Evolutionary conservation across 2,329 filamentous ascomycete genomes (phyloP), one percentile per base, ranked within the genome.

Genomic region (Alternaria arbusti): DNA sequence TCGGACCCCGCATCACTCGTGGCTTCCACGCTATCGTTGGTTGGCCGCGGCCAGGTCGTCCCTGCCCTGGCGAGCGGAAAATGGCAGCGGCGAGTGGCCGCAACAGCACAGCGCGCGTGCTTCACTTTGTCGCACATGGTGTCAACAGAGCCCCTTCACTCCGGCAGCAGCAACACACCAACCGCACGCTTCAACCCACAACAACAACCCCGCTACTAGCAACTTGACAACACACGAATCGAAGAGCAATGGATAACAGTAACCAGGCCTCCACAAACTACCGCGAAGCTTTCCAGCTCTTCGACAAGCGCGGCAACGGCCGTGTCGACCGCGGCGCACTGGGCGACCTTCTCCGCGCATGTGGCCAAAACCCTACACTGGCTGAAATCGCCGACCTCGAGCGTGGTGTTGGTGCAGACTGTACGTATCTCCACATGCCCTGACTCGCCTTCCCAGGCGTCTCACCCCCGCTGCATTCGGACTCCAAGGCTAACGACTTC

Each of bases 271-370:
- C 88, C 66, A 98, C 95, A 85, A 98, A 99, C 91, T 99, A 98
- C 93, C 98, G 98, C 87, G 96, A 99, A 90, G 96, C 96, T 74
- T 99, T 99, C 84, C 94, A 94, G 77, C 92, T 99, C 81, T 99
- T 98, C 87, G 96, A 99, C 88, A 98, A 97, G 90, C 95, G 96
- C 82, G 96, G 96, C 80, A 97, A 93, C 80, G 94, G 95, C 79
- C 94, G 94, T 75, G 96, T 98, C 73, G 84, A 91, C 44, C 86
- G 94, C 81, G 91, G 95, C 71, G 91, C 90, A 69, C 89, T 99
- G 61, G 96, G 96, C 73, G 96, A 99, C 81, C 88, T 99, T 65
- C 89, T 99, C 71, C 92, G 96, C 79, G 96, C 96, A 59, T 99
- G 96, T 81, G 96, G 96, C 51, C 96, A 99, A 86, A 99, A 99